Evolutionary conservation across 257 asterid genomes (phyloP).

Genomic region (Lavandula angustifolia): DNA sequence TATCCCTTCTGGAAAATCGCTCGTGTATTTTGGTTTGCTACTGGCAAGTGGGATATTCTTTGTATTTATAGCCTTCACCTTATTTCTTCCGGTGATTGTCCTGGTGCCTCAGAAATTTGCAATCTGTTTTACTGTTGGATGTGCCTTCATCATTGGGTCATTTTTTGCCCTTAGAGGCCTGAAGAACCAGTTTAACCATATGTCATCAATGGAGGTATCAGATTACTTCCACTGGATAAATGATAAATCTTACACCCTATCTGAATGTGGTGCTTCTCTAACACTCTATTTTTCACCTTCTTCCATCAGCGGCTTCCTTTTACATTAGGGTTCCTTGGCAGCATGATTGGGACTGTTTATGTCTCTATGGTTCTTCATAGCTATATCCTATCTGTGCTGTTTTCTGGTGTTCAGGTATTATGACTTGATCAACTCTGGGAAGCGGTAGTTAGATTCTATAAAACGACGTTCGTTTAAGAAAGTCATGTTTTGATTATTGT

Average conservation of each 20-base stretch:
- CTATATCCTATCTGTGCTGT: constrained; percentile 81
- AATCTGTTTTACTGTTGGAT: constrained; percentile 83
- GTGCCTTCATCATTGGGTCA: constrained; percentile 80
- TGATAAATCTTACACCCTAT: neutral
- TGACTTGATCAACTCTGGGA: neutral
- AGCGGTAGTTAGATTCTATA: neutral
- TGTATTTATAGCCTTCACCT: constrained; percentile 78
- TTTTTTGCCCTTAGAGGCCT: constrained; percentile 92
- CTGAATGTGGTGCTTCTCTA: constrained; percentile 28
- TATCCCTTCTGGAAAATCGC: constrained; percentile 92
- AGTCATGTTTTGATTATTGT: constrained; percentile 12
- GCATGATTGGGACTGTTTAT: constrained; percentile 89
- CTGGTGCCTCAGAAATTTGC: constrained; percentile 93
- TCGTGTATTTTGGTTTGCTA: constrained; percentile 80
- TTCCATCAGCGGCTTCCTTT: constrained; percentile 84
- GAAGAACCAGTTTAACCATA: constrained; percentile 73
- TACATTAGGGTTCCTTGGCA: constrained; percentile 80
- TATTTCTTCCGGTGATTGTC: constrained; percentile 90
- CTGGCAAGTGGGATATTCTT: constrained; percentile 86
- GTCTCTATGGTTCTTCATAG: constrained; percentile 97
- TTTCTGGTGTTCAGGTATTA: constrained; percentile 85
- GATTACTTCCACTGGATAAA: constrained; percentile 11
- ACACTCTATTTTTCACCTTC: constrained; percentile 24
- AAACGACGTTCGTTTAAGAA: neutral
- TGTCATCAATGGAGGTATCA: constrained; percentile 84